A percentile compares a stretch with the other conserved stretches of the same genome.
phyloP scores from a whole-genome alignment of 441 rosid species.

The Isatis lusitanica region DNA sequence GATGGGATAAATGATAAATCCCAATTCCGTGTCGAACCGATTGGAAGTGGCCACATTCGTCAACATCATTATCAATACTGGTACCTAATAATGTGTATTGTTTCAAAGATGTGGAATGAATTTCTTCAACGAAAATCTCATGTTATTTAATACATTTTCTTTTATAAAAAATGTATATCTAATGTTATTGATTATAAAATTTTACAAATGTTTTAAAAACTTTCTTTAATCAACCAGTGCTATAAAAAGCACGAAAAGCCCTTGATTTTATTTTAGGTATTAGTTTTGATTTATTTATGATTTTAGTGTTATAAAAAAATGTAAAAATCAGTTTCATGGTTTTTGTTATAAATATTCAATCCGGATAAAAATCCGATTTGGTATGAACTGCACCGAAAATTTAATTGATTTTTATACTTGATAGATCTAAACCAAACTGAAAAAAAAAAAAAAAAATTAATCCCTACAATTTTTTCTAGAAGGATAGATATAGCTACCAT shows the following conservation, averaged over 20 bases:
- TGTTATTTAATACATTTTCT: background rate
- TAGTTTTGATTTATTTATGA: background rate
- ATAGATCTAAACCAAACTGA: background rate
- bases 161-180: background rate
- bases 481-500: background rate
- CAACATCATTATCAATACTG: background rate
- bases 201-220: background rate
- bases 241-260: background rate
- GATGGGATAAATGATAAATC: slow-evolving; percentile 1
- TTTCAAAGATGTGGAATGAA: background rate
- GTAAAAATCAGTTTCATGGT: background rate
- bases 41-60: too few species aligned
- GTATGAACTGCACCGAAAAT: background rate
- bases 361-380: background rate
- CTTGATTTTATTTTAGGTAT: background rate
- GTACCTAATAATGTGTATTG: background rate
- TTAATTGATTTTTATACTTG: background rate
- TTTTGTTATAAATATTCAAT: background rate
- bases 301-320: background rate
- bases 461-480: background rate
- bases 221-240: background rate
- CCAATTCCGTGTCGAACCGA: slow-evolving; percentile 2
- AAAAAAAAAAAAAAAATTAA: too few species aligned
- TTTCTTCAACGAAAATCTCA: background rate
- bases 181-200: background rate